phyloP scores from a whole-genome alignment of 2,329 filamentous ascomycete species.

The Bipolaris zeicola region DNA sequence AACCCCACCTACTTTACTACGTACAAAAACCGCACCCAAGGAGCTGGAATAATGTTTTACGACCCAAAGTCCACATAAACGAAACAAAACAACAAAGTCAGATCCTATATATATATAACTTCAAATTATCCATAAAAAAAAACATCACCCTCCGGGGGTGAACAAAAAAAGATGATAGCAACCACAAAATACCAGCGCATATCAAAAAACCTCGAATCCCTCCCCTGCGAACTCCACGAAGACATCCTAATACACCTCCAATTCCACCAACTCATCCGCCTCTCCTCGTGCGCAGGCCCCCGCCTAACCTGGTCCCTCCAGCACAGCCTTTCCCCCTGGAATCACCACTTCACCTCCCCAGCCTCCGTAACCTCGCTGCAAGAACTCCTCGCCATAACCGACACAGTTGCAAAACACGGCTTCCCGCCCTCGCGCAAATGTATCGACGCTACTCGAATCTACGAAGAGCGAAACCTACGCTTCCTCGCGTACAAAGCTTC shows the following conservation, averaged over 20 bases:
- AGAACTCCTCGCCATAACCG: constrained; percentile 4
- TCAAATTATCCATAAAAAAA: too few relatives aligned
- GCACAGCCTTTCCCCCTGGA: constrained; percentile 12
- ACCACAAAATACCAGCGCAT: constrained; percentile 7
- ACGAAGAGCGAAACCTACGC: background rate
- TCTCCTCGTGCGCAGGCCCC: constrained; percentile 10
- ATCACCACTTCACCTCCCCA: background rate
- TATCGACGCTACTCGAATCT: background rate
- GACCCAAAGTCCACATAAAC: background rate
- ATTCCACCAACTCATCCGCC: constrained; percentile 13
- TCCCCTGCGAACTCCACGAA: constrained; percentile 15
- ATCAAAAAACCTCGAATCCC: constrained; percentile 12
- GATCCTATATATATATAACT: background rate
- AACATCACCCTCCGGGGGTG: too few relatives aligned
- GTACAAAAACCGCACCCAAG: too few relatives aligned
- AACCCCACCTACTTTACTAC: too few relatives aligned
- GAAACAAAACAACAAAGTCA: background rate
- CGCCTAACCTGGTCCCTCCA: constrained; percentile 13
- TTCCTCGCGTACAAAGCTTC: background rate
- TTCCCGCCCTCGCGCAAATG: too few relatives aligned
- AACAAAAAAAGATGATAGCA: background rate
- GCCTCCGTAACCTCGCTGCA: background rate
- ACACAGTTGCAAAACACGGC: background rate
- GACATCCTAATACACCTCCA: constrained; percentile 7
- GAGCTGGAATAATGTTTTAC: background rate